Evolutionary conservation across 2,329 filamentous ascomycete species (phyloP).

Genomic region (Allantophomopsis cytisporea): DNA sequence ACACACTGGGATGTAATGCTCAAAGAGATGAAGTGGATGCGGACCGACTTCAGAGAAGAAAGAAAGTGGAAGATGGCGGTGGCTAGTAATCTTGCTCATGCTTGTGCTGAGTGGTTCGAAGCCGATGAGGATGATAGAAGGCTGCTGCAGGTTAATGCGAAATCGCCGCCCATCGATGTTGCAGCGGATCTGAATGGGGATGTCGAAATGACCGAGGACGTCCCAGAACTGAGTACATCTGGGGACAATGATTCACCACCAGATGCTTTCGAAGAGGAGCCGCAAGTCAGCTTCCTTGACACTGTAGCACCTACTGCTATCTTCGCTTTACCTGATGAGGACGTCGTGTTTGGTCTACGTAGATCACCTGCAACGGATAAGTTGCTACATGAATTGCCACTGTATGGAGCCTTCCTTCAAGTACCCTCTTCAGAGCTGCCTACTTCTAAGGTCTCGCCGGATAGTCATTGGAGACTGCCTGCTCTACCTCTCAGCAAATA

Average conservation of each 20-base stretch:
- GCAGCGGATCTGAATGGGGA: constrained; percentile 14
- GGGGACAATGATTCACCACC: constrained; percentile 43
- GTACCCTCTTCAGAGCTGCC: constrained; percentile 43
- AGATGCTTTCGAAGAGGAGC: constrained; percentile 24
- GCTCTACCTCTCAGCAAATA: constrained; percentile 79
- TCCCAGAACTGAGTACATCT: constrained; percentile 55
- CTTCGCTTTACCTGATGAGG: constrained; percentile 70
- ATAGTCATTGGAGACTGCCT: constrained; percentile 62
- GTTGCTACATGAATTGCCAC: constrained; percentile 66
- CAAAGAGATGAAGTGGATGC: constrained; percentile 95
- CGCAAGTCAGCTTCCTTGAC: constrained; percentile 15
- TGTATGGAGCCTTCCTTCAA: constrained; percentile 56
- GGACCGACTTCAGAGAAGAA: constrained; percentile 89
- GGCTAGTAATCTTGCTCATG: constrained; percentile 66
- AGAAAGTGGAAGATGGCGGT: constrained; percentile 82
- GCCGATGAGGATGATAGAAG: constrained; percentile 49
- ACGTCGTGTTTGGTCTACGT: constrained; percentile 67
- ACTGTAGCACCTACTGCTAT: constrained; percentile 61
- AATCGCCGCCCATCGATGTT: constrained; percentile 23
- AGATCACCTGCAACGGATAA: constrained; percentile 64
- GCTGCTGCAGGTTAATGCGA: constrained; percentile 53
- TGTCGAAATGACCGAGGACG: constrained; percentile 23
- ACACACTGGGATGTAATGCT: constrained; percentile 80
- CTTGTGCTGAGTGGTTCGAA: constrained; percentile 72
- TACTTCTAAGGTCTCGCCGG: constrained; percentile 46